phyloP scores from a whole-genome alignment of 352 stramenopile species.

The Pythium brassicae region DNA sequence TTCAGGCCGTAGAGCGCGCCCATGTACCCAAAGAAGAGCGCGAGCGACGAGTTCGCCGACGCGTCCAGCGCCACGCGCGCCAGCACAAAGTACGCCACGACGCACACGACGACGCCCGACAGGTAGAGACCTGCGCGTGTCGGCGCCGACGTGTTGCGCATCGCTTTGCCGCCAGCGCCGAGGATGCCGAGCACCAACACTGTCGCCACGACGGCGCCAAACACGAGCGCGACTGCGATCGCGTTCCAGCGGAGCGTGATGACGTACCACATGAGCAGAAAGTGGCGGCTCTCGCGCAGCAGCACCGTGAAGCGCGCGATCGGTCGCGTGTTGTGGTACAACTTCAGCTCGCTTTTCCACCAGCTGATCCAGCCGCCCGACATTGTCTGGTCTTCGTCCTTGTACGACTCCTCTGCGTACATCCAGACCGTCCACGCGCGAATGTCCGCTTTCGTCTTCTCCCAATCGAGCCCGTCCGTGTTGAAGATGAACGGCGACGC shows the following conservation, averaged over 20 bases:
- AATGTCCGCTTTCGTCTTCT: conserved; percentile 74
- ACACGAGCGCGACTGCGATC: conserved; percentile 43
- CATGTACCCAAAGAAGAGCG: conserved; percentile 63
- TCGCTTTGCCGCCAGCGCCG: conserved; percentile 34
- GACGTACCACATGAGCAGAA: conserved; percentile 74
- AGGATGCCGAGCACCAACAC: conserved; percentile 46
- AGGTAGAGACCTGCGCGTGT: conserved; percentile 49
- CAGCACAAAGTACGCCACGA: conserved; percentile 46
- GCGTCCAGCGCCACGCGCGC: conserved; percentile 36
- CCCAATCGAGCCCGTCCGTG: conserved; percentile 67
- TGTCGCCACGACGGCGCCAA: conserved; percentile 45
- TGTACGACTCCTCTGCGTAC: conserved; percentile 58
- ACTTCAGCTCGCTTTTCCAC: conserved; percentile 65
- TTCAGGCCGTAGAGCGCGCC: conserved; percentile 68
- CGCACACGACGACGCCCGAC: conserved; percentile 18
- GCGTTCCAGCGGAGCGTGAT: conserved; percentile 40
- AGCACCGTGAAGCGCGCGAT: conserved; percentile 69
- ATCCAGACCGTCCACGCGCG: conserved; percentile 63
- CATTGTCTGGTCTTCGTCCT: conserved; percentile 55
- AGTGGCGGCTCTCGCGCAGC: conserved; percentile 66
- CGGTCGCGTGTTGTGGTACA: conserved; percentile 61
- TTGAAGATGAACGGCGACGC: conserved; percentile 78
- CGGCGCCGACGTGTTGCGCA: conserved; percentile 35
- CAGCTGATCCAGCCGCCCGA: conserved; percentile 71
- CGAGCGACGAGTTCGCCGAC: conserved; percentile 33